A percentile compares a stretch with the other conserved stretches of the same genome.
phyloP scores from a whole-genome alignment of 2,329 filamentous ascomycete species.

The Aspergillus udagawae region DNA sequence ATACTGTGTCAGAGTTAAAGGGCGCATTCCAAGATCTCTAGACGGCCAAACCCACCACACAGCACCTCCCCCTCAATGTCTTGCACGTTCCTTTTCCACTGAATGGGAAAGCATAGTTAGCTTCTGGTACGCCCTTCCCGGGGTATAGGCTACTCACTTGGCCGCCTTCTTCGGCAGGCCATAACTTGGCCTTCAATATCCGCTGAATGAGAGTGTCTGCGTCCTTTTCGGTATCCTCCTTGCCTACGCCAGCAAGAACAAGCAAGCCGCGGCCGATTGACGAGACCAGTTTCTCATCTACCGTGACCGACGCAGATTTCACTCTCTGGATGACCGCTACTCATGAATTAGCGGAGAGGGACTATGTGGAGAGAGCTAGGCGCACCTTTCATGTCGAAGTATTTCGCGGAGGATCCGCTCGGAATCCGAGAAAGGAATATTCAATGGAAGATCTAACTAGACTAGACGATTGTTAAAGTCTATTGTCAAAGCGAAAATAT shows the following conservation, averaged over 20 bases:
- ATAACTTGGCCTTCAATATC: constrained; percentile 83
- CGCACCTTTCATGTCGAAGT: constrained; percentile 40
- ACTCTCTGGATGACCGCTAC: constrained; percentile 89
- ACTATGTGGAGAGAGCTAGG: not conserved
- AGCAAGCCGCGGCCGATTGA: constrained; percentile 86
- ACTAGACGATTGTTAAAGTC: not conserved
- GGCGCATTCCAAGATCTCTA: constrained; percentile 19
- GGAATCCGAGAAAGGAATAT: not conserved
- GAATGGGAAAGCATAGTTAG: constrained; percentile 5
- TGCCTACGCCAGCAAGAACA: constrained; percentile 86
- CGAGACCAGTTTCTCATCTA: constrained; percentile 85
- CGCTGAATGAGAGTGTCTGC: constrained; percentile 78
- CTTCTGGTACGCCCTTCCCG: not conserved
- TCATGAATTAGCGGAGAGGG: constrained; percentile 7
- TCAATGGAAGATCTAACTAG: not conserved
- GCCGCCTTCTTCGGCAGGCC: constrained; percentile 74
- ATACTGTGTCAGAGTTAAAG: constrained; percentile 57
- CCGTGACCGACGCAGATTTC: constrained; percentile 89
- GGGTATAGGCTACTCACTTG: constrained; percentile 46
- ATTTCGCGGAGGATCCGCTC: not conserved
- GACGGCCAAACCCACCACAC: constrained; percentile 62
- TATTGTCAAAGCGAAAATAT: not conserved
- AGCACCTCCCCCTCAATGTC: constrained; percentile 89
- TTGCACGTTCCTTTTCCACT: constrained; percentile 89
- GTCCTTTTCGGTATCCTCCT: constrained; percentile 85